A percentile compares a stretch with the other conserved stretches of the same genome.
Conservation (phyloP, 2,329 filamentous ascomycete genomes). For the Neonectria ditissima region DNA sequence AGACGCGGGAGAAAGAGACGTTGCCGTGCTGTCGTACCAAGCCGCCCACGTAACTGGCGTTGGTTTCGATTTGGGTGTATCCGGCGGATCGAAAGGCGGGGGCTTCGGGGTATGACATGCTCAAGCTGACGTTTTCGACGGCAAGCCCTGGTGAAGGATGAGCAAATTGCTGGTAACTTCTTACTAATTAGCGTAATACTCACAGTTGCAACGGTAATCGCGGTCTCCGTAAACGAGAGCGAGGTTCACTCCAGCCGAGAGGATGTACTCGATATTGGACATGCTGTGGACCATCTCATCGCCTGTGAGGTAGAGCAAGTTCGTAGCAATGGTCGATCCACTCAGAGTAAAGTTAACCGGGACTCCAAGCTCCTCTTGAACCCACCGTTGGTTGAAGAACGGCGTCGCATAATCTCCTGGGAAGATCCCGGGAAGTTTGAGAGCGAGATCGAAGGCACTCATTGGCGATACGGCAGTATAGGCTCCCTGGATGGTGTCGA, state of each 20-base stretch:
- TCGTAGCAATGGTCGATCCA: slow-evolving; percentile 57
- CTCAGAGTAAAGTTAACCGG: slow-evolving; percentile 66
- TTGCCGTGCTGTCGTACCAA: slow-evolving; percentile 80
- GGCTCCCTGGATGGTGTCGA: slow-evolving; percentile 23
- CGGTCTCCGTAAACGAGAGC: slow-evolving; percentile 75
- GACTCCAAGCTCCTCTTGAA: slow-evolving; percentile 71
- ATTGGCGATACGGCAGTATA: slow-evolving; percentile 19
- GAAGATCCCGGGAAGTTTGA: slow-evolving; percentile 61
- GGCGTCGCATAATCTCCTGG: slow-evolving; percentile 70
- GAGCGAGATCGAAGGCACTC: slow-evolving; percentile 68
- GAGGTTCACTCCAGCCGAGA: slow-evolving; percentile 72
- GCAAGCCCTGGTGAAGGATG: slow-evolving; percentile 53
- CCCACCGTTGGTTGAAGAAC: slow-evolving; percentile 70
- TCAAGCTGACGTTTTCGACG: slow-evolving; percentile 75
- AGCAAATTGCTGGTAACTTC: too few relatives aligned
- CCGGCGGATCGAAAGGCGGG: slow-evolving; percentile 70
- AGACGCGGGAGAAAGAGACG: slow-evolving; percentile 72
- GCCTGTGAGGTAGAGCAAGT: slow-evolving; percentile 67
- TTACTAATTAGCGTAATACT: slow-evolving; percentile 41
- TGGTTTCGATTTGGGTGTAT: slow-evolving; percentile 76
- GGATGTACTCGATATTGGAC: slow-evolving; percentile 64
- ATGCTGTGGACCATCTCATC: slow-evolving; percentile 59
- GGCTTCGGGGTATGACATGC: slow-evolving; percentile 61
- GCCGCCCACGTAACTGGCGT: slow-evolving; percentile 74
- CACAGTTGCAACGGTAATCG: slow-evolving; percentile 71